Percentiles rank a stretch among this genome's conserved stretches.
These are phyloP conservation scores for Podila epigama DNA, from an alignment of 192 early-diverging fungal species.

Conservation along the genomic window DNA sequence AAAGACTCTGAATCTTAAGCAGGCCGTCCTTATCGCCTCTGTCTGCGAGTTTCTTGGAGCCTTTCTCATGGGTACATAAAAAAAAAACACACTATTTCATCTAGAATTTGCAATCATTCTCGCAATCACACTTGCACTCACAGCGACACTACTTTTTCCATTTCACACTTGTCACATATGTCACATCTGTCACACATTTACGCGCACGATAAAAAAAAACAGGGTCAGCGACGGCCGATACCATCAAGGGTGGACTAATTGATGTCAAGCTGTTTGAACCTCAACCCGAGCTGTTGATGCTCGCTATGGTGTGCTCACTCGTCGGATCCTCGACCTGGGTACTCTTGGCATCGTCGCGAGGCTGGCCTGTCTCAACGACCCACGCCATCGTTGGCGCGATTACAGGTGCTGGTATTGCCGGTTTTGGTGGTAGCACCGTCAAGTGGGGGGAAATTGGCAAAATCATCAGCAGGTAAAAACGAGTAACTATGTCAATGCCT, in stretches of 20 bases:
- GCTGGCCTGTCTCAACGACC: conserved; percentile 84
- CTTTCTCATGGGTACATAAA: conserved; percentile 71
- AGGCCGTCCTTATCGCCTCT: conserved; percentile 80
- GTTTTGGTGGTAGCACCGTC: conserved; percentile 68
- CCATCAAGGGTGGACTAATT: conserved; percentile 81
- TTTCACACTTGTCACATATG: not conserved
- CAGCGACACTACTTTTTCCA: not conserved
- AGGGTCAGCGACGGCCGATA: conserved; percentile 71
- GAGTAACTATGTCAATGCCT: not conserved
- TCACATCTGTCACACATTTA: too few relatives aligned
- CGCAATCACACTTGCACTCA: not conserved
- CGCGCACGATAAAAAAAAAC: too few relatives aligned
- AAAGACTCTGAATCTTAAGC: conserved; percentile 72
- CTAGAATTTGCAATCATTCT: not conserved
- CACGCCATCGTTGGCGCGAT: conserved; percentile 87
- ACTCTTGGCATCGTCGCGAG: conserved; percentile 68
- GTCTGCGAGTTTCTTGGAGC: conserved; percentile 87
- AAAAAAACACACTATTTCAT: not conserved
- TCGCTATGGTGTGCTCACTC: conserved; percentile 84
- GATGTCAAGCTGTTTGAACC: conserved; percentile 59
- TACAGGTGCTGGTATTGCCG: conserved; percentile 77
- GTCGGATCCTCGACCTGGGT: conserved; percentile 82
- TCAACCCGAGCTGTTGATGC: conserved; percentile 78
- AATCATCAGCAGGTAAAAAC: conserved; percentile 3
- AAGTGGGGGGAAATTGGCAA: conserved; percentile 58